Evolutionary conservation across 106 monocot genomes (phyloP).

Genomic region (Platanthera zijinensis): DNA sequence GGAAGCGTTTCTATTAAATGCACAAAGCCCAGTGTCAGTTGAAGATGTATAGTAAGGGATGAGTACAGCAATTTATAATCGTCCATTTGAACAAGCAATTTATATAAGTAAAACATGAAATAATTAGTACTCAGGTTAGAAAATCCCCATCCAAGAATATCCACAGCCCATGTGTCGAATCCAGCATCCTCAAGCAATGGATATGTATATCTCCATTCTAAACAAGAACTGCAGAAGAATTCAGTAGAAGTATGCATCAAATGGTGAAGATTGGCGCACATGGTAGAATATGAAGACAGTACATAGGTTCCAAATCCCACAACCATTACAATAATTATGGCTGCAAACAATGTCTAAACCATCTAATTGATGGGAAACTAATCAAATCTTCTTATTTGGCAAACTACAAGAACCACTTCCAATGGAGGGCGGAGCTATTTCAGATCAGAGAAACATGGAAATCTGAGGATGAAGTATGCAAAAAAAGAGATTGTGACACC

Average conservation of each 20-base stretch:
- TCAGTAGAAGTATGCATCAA: slow-evolving; percentile 3
- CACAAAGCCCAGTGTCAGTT: not conserved
- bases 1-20: slow-evolving; percentile 38
- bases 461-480: not conserved
- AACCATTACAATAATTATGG: not conserved
- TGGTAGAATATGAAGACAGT: not conserved
- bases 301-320: not conserved
- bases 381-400: not conserved
- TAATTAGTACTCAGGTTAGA: slow-evolving; percentile 66
- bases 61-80: not conserved
- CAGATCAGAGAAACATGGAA: not conserved
- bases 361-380: too few relatives aligned
- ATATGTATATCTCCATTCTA: slow-evolving; percentile 91
- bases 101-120: not conserved
- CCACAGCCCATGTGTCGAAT: slow-evolving; percentile 87
- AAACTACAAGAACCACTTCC: not conserved
- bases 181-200: slow-evolving; percentile 86
- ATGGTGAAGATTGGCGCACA: not conserved
- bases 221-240: slow-evolving; percentile 59
- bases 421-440: not conserved
- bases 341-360: not conserved
- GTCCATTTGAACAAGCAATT: not conserved
- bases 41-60: not conserved
- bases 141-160: slow-evolving; percentile 98
- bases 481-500: not conserved